Evolutionary conservation across 2,329 filamentous ascomycete genomes (phyloP).

Genomic region (Diaporthe velutina): DNA sequence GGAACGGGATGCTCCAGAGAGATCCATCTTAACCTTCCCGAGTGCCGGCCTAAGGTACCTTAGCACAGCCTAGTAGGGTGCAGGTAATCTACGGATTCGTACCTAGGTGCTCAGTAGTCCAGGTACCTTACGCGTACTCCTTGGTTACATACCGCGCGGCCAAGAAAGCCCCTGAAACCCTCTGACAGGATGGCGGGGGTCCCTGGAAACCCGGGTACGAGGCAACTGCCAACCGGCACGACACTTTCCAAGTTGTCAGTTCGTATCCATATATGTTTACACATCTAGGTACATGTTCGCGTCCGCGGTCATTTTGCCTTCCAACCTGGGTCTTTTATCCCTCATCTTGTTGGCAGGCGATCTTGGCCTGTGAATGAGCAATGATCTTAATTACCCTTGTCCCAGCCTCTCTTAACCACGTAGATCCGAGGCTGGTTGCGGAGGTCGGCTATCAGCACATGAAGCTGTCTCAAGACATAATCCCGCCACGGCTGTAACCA

Average conservation of each 20-base stretch:
- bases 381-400: not conserved
- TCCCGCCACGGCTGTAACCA: not conserved
- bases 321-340: not conserved
- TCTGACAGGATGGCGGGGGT: not conserved
- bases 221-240: not conserved
- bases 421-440: not conserved
- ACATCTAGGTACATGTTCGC: not conserved
- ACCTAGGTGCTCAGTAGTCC: too few species aligned
- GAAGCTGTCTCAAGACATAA: not conserved
- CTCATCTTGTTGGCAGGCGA: not conserved
- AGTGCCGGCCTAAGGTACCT: not conserved
- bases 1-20: constrained; percentile 12
- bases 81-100: too few species aligned
- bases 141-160: constrained; percentile 15
- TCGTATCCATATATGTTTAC: not conserved
- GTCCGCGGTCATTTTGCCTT: not conserved
- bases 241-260: not conserved
- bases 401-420: not conserved
- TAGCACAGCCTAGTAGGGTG: not conserved
- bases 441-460: not conserved
- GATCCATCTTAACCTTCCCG: not conserved
- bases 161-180: constrained; percentile 17
- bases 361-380: not conserved
- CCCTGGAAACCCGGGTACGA: constrained; percentile 2
- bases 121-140: constrained; percentile 1